These are phyloP conservation scores for Rhodotorula sp. DNA, from an alignment of 1,284 basidiomycete genomes.

Conservation along the genomic window DNA sequence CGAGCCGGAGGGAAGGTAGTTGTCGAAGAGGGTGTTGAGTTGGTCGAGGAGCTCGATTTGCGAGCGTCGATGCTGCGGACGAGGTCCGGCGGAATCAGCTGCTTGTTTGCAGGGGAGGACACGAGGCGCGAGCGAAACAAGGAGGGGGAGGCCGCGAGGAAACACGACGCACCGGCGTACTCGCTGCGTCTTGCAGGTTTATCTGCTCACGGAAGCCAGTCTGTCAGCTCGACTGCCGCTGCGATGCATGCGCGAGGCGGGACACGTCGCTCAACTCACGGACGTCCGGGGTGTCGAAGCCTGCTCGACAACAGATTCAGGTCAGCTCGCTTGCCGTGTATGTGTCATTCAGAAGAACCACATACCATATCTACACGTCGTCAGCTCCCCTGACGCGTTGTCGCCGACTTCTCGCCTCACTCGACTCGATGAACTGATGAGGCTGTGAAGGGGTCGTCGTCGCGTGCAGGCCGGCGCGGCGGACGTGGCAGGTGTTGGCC, in stretches of 20 bases:
- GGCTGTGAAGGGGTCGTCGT: neutral
- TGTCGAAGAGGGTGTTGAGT: slow-evolving; percentile 30
- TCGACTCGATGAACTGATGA: neutral
- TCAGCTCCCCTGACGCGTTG: neutral
- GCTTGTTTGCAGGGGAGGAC: neutral
- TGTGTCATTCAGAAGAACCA: neutral
- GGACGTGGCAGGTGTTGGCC: neutral
- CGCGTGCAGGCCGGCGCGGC: neutral
- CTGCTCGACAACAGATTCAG: neutral
- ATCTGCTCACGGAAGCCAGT: neutral
- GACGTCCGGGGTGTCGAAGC: slow-evolving; percentile 9
- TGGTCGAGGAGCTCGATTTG: slow-evolving; percentile 27
- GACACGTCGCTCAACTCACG: neutral
- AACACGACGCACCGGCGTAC: slow-evolving; percentile 13
- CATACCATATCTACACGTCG: neutral
- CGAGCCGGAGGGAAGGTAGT: slow-evolving; percentile 14
- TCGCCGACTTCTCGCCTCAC: neutral
- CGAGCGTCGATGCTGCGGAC: slow-evolving; percentile 21
- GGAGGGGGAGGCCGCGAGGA: neutral
- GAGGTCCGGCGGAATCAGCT: too few species aligned
- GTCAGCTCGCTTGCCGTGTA: neutral
- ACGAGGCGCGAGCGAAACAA: neutral
- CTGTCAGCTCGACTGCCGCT: too few species aligned
- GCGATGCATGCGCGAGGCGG: neutral
- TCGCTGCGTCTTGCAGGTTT: slow-evolving; percentile 9